Percentiles rank a stretch among this genome's conserved stretches.
These are phyloP conservation scores for Dothistroma septosporum DNA, from an alignment of 2,329 filamentous ascomycete genomes.

Conservation along the genomic window DNA sequence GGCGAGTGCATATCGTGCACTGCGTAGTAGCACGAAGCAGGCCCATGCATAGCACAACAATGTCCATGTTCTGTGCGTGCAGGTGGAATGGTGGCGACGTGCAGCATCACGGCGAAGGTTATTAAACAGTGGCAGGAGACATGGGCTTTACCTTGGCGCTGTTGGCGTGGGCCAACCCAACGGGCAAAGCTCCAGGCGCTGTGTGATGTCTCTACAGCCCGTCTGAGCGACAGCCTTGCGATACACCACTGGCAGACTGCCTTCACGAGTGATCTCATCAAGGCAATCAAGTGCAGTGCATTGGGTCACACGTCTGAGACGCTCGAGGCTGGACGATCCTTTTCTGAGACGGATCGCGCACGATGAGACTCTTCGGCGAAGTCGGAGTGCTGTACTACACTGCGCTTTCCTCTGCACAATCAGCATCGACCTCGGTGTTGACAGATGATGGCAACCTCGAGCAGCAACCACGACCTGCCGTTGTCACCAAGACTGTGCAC, in stretches of 20 bases:
- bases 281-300: not conserved
- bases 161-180: not conserved
- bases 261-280: not conserved
- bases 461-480: not conserved
- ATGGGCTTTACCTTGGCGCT: not conserved
- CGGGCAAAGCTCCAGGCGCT: too few relatives aligned
- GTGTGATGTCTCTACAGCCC: not conserved
- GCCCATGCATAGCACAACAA: not conserved
- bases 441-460: not conserved
- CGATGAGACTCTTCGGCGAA: not conserved
- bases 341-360: not conserved
- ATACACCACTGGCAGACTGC: too few relatives aligned
- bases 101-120: not conserved
- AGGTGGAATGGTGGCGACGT: not conserved
- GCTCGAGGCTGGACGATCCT: not conserved
- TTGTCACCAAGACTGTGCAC: constrained; percentile 8
- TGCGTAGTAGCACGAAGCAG: not conserved
- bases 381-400: not conserved
- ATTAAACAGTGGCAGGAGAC: not conserved
- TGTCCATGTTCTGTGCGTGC: not conserved
- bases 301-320: not conserved
- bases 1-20: not conserved
- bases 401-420: not conserved
- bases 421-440: not conserved
- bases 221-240: not conserved